Evolutionary conservation across 768 basidiomycete species (phyloP).

Genomic region (Agaricus subrufescens): DNA sequence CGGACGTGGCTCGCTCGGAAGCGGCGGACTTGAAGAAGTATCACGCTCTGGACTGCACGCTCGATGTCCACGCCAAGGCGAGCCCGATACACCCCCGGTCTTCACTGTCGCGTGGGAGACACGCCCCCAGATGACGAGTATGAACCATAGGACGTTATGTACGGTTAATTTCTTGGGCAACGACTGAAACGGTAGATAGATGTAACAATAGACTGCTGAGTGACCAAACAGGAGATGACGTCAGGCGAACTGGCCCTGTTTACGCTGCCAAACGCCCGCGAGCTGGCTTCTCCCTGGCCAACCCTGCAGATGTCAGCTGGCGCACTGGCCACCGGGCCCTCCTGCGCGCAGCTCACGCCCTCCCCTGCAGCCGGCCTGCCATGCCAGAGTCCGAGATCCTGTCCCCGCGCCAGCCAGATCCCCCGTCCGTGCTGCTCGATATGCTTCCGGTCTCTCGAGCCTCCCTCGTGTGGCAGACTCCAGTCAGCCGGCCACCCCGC

Average conservation of each 20-base stretch:
- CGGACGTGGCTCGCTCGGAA: slow-evolving; percentile 70
- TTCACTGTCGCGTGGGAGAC: slow-evolving; percentile 25
- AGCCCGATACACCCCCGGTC: slow-evolving; percentile 35
- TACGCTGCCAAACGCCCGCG: background rate
- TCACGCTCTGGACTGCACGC: slow-evolving; percentile 64
- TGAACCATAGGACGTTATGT: background rate
- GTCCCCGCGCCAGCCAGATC: background rate
- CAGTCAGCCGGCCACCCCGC: background rate
- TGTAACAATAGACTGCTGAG: slow-evolving; percentile 2
- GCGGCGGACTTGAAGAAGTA: slow-evolving; percentile 73
- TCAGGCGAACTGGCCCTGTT: slow-evolving; percentile 12
- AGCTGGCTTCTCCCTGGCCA: slow-evolving; percentile 1
- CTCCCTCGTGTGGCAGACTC: background rate
- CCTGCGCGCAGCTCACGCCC: no score
- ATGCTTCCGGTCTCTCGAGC: slow-evolving; percentile 1
- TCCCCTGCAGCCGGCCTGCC: background rate
- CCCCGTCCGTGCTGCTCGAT: slow-evolving; percentile 2
- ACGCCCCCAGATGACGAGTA: slow-evolving; percentile 11
- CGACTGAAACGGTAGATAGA: background rate
- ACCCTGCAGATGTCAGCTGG: background rate
- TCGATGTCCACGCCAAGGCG: slow-evolving; percentile 62
- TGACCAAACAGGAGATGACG: slow-evolving; percentile 11
- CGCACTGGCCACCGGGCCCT: no score
- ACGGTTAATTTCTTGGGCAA: slow-evolving; percentile 3
- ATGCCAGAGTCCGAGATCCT: background rate